Evolutionary conservation across 2,329 filamentous ascomycete species (phyloP).

Genomic region (Botryosphaeria agaves): DNA sequence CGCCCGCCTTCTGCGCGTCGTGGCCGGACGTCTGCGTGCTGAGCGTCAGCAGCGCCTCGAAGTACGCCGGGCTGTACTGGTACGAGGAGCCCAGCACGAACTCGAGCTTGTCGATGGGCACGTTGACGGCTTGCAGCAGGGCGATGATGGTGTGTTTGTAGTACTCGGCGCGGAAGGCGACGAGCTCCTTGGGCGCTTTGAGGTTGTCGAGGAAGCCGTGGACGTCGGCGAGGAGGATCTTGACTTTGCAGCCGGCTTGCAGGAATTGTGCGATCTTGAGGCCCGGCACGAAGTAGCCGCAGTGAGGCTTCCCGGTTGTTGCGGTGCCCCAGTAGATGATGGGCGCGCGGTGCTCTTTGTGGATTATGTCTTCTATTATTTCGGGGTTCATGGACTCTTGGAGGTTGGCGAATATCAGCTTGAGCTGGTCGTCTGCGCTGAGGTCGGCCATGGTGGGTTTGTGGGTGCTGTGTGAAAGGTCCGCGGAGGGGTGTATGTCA

Average conservation of each 20-base stretch:
- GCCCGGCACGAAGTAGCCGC: conserved; percentile 74
- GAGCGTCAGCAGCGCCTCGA: conserved; percentile 77
- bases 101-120: conserved; percentile 59
- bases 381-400: conserved; percentile 71
- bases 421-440: conserved; percentile 41
- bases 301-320: conserved; percentile 75
- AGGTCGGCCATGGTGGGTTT: conserved; percentile 7
- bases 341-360: conserved; percentile 51
- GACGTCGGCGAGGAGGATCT: conserved; percentile 33
- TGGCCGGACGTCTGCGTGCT: conserved; percentile 54
- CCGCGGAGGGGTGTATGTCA: too few species aligned
- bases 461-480: too few species aligned
- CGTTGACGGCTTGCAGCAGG: conserved; percentile 59
- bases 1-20: conserved; percentile 76
- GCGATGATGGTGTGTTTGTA: conserved; percentile 63
- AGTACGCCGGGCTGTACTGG: conserved; percentile 51
- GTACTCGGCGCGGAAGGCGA: conserved; percentile 59
- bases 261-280: conserved; percentile 85
- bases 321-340: conserved; percentile 82
- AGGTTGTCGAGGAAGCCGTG: conserved; percentile 25
- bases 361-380: conserved; percentile 56
- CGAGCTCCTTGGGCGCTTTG: conserved; percentile 65
- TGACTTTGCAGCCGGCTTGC: conserved; percentile 54
- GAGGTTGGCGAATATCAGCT: conserved; percentile 64
- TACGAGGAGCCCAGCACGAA: conserved; percentile 78